Percentiles rank a stretch among this genome's conserved stretches.
These are phyloP conservation scores for Colletotrichum kahawae DNA, from an alignment of 2,329 filamentous ascomycete genomes.

Conservation along the genomic window DNA sequence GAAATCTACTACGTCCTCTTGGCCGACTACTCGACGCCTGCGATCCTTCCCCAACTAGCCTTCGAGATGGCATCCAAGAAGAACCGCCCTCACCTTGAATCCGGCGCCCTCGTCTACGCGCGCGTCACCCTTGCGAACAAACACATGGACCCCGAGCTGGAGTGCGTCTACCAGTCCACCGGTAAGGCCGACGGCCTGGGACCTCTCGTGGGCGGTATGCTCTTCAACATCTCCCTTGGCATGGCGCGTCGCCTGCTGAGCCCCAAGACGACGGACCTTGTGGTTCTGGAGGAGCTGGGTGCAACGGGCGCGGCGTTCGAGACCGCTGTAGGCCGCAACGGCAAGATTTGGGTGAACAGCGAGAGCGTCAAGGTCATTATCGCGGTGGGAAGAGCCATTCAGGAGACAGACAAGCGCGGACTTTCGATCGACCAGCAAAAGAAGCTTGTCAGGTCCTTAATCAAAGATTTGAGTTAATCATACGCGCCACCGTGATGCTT, in stretches of 20 bases:
- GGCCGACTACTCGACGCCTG: conserved; percentile 67
- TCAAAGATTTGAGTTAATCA: conserved; percentile 61
- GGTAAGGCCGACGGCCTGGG: conserved; percentile 90
- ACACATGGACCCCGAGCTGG: conserved; percentile 87
- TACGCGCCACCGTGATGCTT: conserved; percentile 17
- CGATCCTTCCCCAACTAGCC: conserved; percentile 82
- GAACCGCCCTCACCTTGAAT: conserved; percentile 77
- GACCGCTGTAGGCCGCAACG: conserved; percentile 91
- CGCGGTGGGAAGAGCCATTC: conserved; percentile 78
- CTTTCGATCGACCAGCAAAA: conserved; percentile 71
- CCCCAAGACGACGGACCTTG: conserved; percentile 65
- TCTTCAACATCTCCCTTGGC: conserved; percentile 79
- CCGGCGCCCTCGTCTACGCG: conserved; percentile 86
- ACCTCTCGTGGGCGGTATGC: conserved; percentile 82
- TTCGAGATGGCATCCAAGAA: conserved; percentile 95
- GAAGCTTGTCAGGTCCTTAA: conserved; percentile 70
- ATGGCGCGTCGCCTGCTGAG: conserved; percentile 83
- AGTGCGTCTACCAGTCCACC: conserved; percentile 85
- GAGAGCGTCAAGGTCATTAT: conserved; percentile 75
- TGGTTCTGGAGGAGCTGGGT: conserved; percentile 81
- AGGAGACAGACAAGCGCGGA: conserved; percentile 74
- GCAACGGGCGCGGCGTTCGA: conserved; percentile 83
- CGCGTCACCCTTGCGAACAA: conserved; percentile 79
- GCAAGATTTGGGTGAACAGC: conserved; percentile 89
- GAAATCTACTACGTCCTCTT: conserved; percentile 85